These are phyloP conservation scores for Linaria vulgaris DNA, from an alignment of 257 asterid genomes.

Conservation along the genomic window DNA sequence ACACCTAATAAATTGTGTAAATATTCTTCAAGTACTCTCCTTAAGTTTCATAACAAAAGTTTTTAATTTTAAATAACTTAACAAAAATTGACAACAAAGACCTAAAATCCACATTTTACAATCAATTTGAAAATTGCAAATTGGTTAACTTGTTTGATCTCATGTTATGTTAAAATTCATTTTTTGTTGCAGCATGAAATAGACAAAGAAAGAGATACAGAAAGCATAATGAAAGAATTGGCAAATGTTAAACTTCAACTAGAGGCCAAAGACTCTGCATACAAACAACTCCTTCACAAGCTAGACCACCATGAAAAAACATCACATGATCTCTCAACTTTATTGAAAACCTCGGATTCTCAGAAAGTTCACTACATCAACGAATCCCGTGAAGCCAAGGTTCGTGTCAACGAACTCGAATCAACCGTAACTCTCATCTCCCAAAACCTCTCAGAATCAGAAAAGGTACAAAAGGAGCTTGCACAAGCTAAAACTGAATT, in stretches of 20 bases:
- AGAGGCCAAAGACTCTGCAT: slow-evolving; percentile 55
- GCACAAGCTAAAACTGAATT: slow-evolving; percentile 29
- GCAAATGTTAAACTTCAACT: slow-evolving; percentile 43
- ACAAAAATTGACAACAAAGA: too few species aligned
- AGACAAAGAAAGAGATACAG: slow-evolving; percentile 34
- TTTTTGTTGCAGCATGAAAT: slow-evolving; percentile 27
- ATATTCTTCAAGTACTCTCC: too few species aligned
- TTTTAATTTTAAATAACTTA: too few species aligned
- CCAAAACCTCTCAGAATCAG: slow-evolving; percentile 25
- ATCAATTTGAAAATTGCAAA: too few species aligned
- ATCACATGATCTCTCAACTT: slow-evolving; percentile 38
- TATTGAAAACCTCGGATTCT: slow-evolving; percentile 44
- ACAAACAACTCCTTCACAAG: slow-evolving; percentile 48
- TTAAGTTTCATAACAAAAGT: too few species aligned
- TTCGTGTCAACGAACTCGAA: slow-evolving; percentile 40
- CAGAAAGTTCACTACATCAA: slow-evolving; percentile 42
- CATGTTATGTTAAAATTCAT: too few species aligned
- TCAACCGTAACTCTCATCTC: slow-evolving; percentile 25
- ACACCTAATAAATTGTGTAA: too few species aligned
- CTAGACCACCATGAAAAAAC: slow-evolving; percentile 48
- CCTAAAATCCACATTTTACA: too few species aligned
- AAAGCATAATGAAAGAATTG: slow-evolving; percentile 42
- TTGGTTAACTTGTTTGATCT: too few species aligned
- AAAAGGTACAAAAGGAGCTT: slow-evolving; percentile 32
- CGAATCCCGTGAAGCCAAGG: slow-evolving; percentile 33